Evolutionary conservation across 2,329 filamentous ascomycete species (phyloP).

Genomic region (Aspergillaceae sp.): DNA sequence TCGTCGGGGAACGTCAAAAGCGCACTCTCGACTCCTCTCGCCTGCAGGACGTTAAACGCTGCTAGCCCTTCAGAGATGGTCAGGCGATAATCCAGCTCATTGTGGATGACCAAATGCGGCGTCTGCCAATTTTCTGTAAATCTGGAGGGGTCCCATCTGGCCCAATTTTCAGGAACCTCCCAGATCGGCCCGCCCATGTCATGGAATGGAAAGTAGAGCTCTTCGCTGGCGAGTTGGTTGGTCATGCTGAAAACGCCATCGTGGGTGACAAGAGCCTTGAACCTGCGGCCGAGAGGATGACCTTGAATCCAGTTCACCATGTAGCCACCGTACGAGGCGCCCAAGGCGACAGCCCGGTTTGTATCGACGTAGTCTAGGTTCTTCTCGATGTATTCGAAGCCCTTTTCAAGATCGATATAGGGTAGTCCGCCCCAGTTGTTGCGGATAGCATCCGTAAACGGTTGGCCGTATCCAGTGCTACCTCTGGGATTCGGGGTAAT

Average conservation of each 20-base stretch:
- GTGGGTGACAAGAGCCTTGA: slow-evolving; percentile 51
- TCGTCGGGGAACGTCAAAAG: slow-evolving; percentile 76
- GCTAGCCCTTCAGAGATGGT: slow-evolving; percentile 76
- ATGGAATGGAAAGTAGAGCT: slow-evolving; percentile 48
- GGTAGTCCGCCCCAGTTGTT: slow-evolving; percentile 47
- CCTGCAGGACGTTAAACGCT: slow-evolving; percentile 79
- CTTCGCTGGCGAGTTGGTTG: slow-evolving; percentile 40
- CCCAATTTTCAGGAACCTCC: slow-evolving; percentile 45
- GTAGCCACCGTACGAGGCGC: slow-evolving; percentile 51
- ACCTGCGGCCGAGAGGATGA: slow-evolving; percentile 45
- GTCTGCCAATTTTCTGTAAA: slow-evolving; percentile 66
- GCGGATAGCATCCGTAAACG: slow-evolving; percentile 45
- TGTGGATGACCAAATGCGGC: slow-evolving; percentile 84
- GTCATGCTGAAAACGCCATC: slow-evolving; percentile 42
- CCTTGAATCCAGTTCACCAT: slow-evolving; percentile 54
- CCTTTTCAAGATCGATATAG: slow-evolving; percentile 48
- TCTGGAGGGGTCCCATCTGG: slow-evolving; percentile 49
- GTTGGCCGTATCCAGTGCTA: slow-evolving; percentile 49
- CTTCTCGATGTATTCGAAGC: slow-evolving; percentile 44
- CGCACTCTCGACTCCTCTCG: slow-evolving; percentile 63
- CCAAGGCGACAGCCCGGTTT: slow-evolving; percentile 44
- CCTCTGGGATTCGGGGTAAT: slow-evolving; percentile 53
- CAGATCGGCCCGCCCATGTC: slow-evolving; percentile 45
- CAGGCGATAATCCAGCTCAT: slow-evolving; percentile 79
- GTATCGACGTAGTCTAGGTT: slow-evolving; percentile 47